Percentiles rank a stretch among this genome's conserved stretches.
Evolutionary conservation across 352 stramenopile genomes (phyloP).

Genomic region (Phytophthora ohioensis): DNA sequence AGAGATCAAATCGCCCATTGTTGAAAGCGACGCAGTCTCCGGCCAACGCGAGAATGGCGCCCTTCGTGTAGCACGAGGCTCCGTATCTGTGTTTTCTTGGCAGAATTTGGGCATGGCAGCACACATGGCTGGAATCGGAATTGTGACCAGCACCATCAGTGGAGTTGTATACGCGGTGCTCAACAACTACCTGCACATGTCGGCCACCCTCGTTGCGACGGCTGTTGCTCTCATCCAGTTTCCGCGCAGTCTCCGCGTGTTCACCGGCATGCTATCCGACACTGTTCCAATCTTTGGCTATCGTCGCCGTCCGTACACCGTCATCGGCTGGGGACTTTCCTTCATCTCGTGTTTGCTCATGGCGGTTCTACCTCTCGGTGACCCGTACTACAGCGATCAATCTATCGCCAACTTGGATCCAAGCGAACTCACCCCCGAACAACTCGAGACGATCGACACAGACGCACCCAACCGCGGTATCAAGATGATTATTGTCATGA

Average conservation of each 20-base stretch:
- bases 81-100: constrained; percentile 49
- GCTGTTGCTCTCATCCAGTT: constrained; percentile 59
- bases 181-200: constrained; percentile 75
- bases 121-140: constrained; percentile 51
- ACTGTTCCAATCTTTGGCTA: constrained; percentile 82
- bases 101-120: constrained; percentile 62
- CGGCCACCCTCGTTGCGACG: constrained; percentile 54
- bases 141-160: constrained; percentile 56
- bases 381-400: constrained; percentile 57
- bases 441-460: constrained; percentile 51
- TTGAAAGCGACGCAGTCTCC: constrained; percentile 7
- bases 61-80: constrained; percentile 39
- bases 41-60: constrained; percentile 43
- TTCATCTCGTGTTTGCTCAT: constrained; percentile 54
- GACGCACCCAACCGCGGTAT: constrained; percentile 51
- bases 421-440: constrained; percentile 37
- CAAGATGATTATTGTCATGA: constrained; percentile 73
- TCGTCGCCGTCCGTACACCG: constrained; percentile 84
- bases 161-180: constrained; percentile 65
- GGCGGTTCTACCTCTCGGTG: constrained; percentile 54
- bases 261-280: constrained; percentile 82
- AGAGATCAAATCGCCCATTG: constrained; percentile 41
- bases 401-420: constrained; percentile 42
- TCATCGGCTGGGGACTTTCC: constrained; percentile 65
- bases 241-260: constrained; percentile 56